Evolutionary conservation across 2,329 filamentous ascomycete genomes (phyloP).

Genomic region (Penicillium glabrum): DNA sequence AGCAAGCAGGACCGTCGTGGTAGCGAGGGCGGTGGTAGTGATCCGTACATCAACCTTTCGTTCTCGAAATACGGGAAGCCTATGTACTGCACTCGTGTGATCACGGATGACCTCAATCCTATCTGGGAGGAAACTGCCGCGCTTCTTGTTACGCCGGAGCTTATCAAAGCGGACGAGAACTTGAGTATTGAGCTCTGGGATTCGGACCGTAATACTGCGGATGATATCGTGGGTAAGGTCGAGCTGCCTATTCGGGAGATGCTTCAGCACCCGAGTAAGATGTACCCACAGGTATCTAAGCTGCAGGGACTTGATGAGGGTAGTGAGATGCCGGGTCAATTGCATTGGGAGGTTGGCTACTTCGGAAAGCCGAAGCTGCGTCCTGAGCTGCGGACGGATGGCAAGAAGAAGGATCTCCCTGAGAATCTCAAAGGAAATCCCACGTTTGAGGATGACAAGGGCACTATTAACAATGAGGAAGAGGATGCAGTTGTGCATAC

Average conservation of each 20-base stretch:
- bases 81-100: slow-evolving; percentile 95
- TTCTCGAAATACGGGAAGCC: slow-evolving; percentile 98
- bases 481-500: slow-evolving; percentile 88
- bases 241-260: slow-evolving; percentile 93
- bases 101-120: slow-evolving; percentile 90
- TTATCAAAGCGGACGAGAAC: slow-evolving; percentile 92
- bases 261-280: slow-evolving; percentile 88
- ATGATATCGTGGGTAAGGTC: slow-evolving; percentile 93
- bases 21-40: slow-evolving; percentile 81
- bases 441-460: slow-evolving; percentile 85
- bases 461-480: slow-evolving; percentile 66
- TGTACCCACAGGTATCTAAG: slow-evolving; percentile 86
- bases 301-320: slow-evolving; percentile 80
- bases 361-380: slow-evolving; percentile 90
- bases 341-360: slow-evolving; percentile 95
- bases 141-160: slow-evolving; percentile 79
- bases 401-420: slow-evolving; percentile 76
- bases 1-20: slow-evolving; percentile 89
- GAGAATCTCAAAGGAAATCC: slow-evolving; percentile 70
- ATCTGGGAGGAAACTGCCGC: slow-evolving; percentile 87
- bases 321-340: slow-evolving; percentile 85
- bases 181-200: slow-evolving; percentile 95
- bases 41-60: slow-evolving; percentile 91
- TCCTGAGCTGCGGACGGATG: slow-evolving; percentile 79
- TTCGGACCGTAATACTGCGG: slow-evolving; percentile 85